A percentile compares a stretch with the other conserved stretches of the same genome.
phyloP scores from a whole-genome alignment of 139 green algal species.

The Chlamydomonas schloesseri region DNA sequence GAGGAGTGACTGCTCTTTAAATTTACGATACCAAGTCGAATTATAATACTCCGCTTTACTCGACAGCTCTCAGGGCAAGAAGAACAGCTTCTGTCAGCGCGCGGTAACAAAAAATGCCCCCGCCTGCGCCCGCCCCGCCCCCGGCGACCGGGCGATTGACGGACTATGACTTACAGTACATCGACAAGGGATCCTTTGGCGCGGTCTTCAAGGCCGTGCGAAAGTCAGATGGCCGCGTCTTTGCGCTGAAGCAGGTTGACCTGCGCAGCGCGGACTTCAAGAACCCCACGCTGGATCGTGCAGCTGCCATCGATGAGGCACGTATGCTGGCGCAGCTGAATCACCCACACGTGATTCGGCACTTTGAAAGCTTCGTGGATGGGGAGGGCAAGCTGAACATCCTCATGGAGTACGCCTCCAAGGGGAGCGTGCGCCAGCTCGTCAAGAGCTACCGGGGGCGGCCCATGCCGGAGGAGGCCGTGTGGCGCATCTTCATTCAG shows the following conservation, averaged over 20 bases:
- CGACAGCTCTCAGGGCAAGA: too few relatives aligned
- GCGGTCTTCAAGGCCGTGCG: conserved; percentile 69
- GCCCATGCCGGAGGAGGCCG: conserved; percentile 62
- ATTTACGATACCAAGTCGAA: too few relatives aligned
- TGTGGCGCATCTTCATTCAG: conserved; percentile 80
- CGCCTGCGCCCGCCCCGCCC: too few relatives aligned
- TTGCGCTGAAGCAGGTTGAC: conserved; percentile 80
- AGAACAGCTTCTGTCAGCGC: too few relatives aligned
- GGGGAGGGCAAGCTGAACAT: conserved; percentile 77
- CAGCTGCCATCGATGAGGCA: conserved; percentile 80
- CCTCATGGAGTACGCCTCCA: conserved; percentile 81
- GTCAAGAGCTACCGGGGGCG: conserved; percentile 56
- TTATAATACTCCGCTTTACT: too few relatives aligned
- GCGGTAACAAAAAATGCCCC: too few relatives aligned
- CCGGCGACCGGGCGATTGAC: neutral
- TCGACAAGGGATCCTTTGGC: conserved; percentile 77
- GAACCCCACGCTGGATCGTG: conserved; percentile 61
- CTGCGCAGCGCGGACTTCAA: conserved; percentile 66
- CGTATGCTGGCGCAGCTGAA: conserved; percentile 72
- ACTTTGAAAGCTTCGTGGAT: conserved; percentile 79
- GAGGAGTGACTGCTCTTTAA: too few relatives aligned
- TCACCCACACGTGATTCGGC: conserved; percentile 69
- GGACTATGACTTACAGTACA: conserved; percentile 64
- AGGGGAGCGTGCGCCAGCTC: conserved; percentile 65
- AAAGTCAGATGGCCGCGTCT: conserved; percentile 62